phyloP scores from a whole-genome alignment of 352 stramenopile genomes.

The Aphanomyces stellatus region DNA sequence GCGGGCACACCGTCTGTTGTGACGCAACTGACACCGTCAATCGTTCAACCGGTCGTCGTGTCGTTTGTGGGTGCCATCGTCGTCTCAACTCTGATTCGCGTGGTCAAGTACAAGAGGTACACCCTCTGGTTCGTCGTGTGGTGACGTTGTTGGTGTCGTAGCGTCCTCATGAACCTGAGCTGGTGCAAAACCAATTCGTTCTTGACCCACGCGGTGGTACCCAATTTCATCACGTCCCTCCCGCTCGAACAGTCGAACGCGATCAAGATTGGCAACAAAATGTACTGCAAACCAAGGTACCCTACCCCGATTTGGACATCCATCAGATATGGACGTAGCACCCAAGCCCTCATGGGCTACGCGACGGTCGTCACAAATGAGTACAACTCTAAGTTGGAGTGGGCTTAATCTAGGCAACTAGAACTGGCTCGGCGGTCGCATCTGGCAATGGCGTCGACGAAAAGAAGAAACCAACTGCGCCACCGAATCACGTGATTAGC shows the following conservation, averaged over 20 bases:
- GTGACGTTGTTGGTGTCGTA: not conserved
- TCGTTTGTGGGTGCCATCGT: not conserved
- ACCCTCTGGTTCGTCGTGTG: not conserved
- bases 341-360: slow-evolving; percentile 9
- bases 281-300: slow-evolving; percentile 21
- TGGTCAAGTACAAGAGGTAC: not conserved
- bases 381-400: not conserved
- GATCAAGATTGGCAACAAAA: slow-evolving; percentile 19
- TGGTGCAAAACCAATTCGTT: slow-evolving; percentile 19
- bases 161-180: not conserved
- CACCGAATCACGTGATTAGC: not conserved
- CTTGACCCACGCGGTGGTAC: not conserved
- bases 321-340: slow-evolving; percentile 10
- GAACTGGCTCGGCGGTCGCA: too few species aligned
- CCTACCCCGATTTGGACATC: not conserved
- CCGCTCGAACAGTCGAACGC: slow-evolving; percentile 11
- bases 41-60: slow-evolving; percentile 4
- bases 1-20: not conserved
- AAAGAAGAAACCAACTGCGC: too few species aligned
- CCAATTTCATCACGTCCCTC: slow-evolving; percentile 4
- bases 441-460: too few species aligned
- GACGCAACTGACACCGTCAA: not conserved
- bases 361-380: not conserved
- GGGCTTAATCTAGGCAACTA: not conserved
- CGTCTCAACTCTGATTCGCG: not conserved